Evolutionary conservation across 129 eudicot genomes (phyloP).

Genomic region (Centrapalus pauciflorus): DNA sequence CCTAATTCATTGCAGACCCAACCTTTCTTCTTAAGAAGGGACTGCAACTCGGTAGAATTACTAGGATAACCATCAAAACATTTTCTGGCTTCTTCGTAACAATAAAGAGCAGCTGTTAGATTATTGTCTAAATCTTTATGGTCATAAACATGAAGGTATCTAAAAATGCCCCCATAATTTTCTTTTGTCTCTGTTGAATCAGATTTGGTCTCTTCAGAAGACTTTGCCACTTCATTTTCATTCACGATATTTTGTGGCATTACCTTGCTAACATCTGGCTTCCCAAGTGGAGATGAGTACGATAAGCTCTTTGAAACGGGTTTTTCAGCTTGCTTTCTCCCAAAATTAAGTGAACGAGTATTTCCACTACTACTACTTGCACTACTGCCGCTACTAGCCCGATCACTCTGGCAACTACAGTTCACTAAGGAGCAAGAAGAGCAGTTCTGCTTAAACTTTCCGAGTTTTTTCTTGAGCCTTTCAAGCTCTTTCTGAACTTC

Average conservation of each 20-base stretch:
- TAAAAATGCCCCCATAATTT: conserved; percentile 79
- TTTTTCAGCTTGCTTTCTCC: conserved; percentile 54
- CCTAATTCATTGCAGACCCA: conserved; percentile 99
- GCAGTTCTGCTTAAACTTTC: conserved; percentile 64
- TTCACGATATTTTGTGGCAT: conserved; percentile 1
- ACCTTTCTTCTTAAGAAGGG: conserved; percentile 83
- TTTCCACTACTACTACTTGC: conserved; percentile 76
- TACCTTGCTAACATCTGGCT: conserved; percentile 5
- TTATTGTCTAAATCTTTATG: conserved; percentile 53
- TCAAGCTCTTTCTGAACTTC: conserved; percentile 78
- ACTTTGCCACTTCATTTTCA: conserved; percentile 22
- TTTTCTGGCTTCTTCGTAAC: conserved; percentile 62
- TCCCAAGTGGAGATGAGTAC: conserved; percentile 16
- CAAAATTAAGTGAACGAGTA: conserved; percentile 25
- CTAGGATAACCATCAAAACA: conserved; percentile 41
- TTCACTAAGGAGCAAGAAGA: conserved; percentile 76
- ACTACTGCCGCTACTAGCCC: conserved; percentile 92
- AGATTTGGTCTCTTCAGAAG: conserved; percentile 25
- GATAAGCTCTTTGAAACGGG: conserved; percentile 29
- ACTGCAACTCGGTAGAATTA: conserved; percentile 49
- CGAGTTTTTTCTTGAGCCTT: conserved; percentile 90
- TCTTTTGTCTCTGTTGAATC: conserved; percentile 22
- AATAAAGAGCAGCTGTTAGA: conserved; percentile 55
- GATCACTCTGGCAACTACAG: conserved; percentile 94
- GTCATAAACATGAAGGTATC: conserved; percentile 45